Evolutionary conservation across 1,139 yeast species (phyloP).

Genomic region (Ashbya aceris): DNA sequence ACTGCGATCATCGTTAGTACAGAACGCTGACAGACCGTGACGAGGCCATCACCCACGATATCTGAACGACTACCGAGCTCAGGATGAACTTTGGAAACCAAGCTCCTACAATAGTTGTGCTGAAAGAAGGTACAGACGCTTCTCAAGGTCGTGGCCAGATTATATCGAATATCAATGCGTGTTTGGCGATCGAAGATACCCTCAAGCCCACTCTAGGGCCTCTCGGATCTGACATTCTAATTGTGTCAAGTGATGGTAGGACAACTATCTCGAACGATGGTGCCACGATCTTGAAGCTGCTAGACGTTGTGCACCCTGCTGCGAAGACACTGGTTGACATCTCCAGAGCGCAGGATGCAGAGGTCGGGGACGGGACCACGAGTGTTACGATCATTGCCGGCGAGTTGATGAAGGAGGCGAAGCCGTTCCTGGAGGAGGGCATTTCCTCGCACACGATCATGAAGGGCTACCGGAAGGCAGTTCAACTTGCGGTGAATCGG

Average conservation of each 20-base stretch:
- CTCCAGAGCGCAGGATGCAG: constrained; percentile 95
- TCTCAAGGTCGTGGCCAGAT: constrained; percentile 96
- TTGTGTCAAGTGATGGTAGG: constrained; percentile 72
- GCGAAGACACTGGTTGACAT: constrained; percentile 93
- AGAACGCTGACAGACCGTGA: constrained; percentile 2
- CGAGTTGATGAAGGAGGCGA: constrained; percentile 84
- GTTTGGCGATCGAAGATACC: constrained; percentile 94
- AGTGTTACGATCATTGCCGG: constrained; percentile 93
- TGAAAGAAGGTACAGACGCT: constrained; percentile 94
- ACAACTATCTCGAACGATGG: constrained; percentile 97
- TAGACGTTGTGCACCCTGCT: constrained; percentile 97
- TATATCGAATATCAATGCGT: constrained; percentile 90
- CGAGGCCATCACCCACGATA: too few relatives aligned
- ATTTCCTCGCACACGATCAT: constrained; percentile 82
- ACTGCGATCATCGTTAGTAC: neutral
- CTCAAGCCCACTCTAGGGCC: constrained; percentile 94
- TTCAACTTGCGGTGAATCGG: constrained; percentile 63
- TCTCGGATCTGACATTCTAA: constrained; percentile 87
- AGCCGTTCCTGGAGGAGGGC: constrained; percentile 88
- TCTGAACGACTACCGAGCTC: too few relatives aligned
- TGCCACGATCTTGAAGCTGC: constrained; percentile 83
- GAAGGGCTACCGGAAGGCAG: constrained; percentile 82
- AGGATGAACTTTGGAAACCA: constrained; percentile 80
- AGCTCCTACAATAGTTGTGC: constrained; percentile 93
- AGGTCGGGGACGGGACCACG: constrained; percentile 98